phyloP scores from a whole-genome alignment of 148 eudicot genomes.

The Fagopyrum homotropicum region DNA sequence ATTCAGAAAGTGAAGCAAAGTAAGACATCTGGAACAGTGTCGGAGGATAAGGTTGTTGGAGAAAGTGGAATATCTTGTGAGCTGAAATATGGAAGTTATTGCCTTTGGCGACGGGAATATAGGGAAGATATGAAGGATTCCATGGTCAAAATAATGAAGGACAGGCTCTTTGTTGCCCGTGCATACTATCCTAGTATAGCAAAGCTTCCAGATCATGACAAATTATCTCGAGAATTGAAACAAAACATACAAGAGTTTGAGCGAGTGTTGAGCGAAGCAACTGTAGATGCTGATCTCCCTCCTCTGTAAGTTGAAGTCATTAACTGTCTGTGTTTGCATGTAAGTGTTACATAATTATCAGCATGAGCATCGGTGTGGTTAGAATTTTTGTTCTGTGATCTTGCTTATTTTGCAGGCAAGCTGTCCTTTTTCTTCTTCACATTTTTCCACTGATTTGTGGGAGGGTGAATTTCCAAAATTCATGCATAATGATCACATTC shows the following conservation, averaged over 20 bases:
- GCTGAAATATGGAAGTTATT: slow-evolving; percentile 83
- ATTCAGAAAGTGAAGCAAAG: slow-evolving; percentile 36
- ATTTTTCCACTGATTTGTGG: background rate
- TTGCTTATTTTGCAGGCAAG: background rate
- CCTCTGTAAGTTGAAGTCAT: slow-evolving; percentile 44
- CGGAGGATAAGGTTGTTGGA: slow-evolving; percentile 24
- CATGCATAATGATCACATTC: background rate
- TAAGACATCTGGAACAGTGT: slow-evolving; percentile 21
- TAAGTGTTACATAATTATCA: background rate
- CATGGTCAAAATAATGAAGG: slow-evolving; percentile 77
- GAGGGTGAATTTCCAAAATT: background rate
- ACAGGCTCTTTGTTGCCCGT: slow-evolving; percentile 79
- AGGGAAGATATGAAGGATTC: slow-evolving; percentile 71
- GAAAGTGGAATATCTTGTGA: slow-evolving; percentile 62
- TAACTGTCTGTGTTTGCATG: background rate
- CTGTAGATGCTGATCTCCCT: slow-evolving; percentile 88
- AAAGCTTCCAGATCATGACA: slow-evolving; percentile 70
- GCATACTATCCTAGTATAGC: slow-evolving; percentile 99
- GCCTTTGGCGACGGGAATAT: slow-evolving; percentile 72
- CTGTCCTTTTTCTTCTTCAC: background rate
- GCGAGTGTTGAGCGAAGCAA: slow-evolving; percentile 74
- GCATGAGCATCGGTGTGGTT: background rate
- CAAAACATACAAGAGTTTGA: slow-evolving; percentile 97
- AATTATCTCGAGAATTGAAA: slow-evolving; percentile 69
- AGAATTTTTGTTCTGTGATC: background rate